These are phyloP conservation scores for Panicum hallii DNA, from an alignment of 202 grass and related monocot genomes.

Conservation along the genomic window DNA sequence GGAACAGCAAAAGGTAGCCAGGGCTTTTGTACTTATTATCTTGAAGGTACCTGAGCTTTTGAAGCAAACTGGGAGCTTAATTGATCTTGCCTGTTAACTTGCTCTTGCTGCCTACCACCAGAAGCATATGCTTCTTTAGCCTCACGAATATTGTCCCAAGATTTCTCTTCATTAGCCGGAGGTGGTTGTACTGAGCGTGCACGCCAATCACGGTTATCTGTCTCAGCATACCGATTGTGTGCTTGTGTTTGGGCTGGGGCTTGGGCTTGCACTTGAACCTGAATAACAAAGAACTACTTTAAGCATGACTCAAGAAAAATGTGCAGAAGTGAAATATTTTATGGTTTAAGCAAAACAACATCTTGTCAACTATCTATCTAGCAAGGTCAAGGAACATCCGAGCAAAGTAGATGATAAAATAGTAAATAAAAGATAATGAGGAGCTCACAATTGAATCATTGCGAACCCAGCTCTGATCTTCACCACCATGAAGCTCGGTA, in stretches of 20 bases:
- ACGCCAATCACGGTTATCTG: constrained; percentile 92
- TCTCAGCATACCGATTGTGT: constrained; percentile 68
- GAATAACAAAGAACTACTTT: constrained; percentile 29
- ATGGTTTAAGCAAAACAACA: background rate
- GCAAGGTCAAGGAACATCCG: background rate
- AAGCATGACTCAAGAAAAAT: constrained; percentile 5
- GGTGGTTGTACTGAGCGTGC: constrained; percentile 55
- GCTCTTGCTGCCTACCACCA: constrained; percentile 60
- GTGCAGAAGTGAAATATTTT: background rate
- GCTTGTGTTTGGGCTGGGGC: constrained; percentile 56
- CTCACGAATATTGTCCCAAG: constrained; percentile 81
- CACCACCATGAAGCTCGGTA: constrained; percentile 71
- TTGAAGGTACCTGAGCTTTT: constrained; percentile 62
- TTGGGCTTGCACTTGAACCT: constrained; percentile 59
- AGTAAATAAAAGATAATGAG: background rate
- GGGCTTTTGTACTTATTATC: constrained; percentile 4
- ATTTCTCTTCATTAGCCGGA: constrained; percentile 65
- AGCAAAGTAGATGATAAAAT: constrained; percentile 1
- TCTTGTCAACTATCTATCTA: constrained; percentile 2
- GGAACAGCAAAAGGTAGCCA: constrained; percentile 4
- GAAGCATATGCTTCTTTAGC: constrained; percentile 56
- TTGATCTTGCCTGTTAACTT: constrained; percentile 67
- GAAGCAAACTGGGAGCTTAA: constrained; percentile 62
- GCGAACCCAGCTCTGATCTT: constrained; percentile 85
- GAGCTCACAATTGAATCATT: constrained; percentile 71